phyloP scores from a whole-genome alignment of 1,284 basidiomycete genomes.

The Limonomyces culmigenus region DNA sequence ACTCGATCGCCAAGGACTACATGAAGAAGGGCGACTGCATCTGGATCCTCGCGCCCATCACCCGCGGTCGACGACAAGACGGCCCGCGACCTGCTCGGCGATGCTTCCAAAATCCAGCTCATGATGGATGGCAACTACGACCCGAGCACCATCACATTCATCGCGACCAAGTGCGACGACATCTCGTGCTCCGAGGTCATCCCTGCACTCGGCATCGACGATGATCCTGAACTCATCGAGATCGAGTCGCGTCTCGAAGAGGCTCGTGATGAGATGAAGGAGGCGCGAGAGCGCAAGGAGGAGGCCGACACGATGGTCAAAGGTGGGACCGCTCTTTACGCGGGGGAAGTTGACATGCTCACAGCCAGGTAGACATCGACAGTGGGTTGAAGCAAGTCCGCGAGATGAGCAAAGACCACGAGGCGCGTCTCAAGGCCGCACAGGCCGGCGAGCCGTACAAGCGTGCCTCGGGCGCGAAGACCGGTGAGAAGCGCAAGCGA shows the following conservation, averaged over 20 bases:
- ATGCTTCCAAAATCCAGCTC: conserved; percentile 42
- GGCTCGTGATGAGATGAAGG: conserved; percentile 19
- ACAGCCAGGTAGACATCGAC: conserved; percentile 21
- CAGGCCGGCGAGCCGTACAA: conserved; percentile 26
- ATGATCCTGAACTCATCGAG: conserved; percentile 30
- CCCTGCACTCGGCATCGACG: conserved; percentile 26
- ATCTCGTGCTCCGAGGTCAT: conserved; percentile 45
- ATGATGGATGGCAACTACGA: conserved; percentile 39
- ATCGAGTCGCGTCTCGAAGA: conserved; percentile 28
- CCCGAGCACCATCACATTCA: conserved; percentile 39
- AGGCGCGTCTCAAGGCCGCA: conserved; percentile 29
- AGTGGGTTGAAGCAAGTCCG: conserved; percentile 23
- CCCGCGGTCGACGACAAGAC: conserved; percentile 11
- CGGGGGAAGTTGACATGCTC: conserved; percentile 1
- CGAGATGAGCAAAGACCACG: conserved; percentile 21
- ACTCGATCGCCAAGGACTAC: conserved; percentile 38
- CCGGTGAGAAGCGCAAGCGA: conserved; percentile 15
- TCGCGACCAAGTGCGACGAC: conserved; percentile 47
- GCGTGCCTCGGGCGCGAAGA: conserved; percentile 21
- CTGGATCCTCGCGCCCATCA: conserved; percentile 39
- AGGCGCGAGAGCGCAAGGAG: conserved; percentile 24
- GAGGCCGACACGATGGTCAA: conserved; percentile 22
- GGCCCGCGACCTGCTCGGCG: conserved; percentile 31
- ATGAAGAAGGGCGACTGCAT: conserved; percentile 42
- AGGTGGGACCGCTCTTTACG: conserved; percentile 14